Base-by-base conservation (phyloP, 257 asterid genomes). In the Solanum corneliomulleri region DNA sequence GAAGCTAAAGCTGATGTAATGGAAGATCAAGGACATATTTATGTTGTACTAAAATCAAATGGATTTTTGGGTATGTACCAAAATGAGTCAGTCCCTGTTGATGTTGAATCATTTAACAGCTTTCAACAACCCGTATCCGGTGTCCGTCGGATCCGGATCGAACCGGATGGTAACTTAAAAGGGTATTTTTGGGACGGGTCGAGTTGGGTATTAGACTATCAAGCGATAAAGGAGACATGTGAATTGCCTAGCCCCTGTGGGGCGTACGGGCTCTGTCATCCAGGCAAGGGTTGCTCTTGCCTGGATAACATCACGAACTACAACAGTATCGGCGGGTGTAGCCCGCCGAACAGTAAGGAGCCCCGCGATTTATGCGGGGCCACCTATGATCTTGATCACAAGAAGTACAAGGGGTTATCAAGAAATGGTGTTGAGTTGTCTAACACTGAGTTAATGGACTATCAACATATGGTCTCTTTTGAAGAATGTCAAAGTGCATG, bases 131-230 rank as follows among this genome's bases (percentile, higher is more conserved):
- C 90, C 15, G 82, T 87, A 4, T 45, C 94, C 37, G 98, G 98
- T 2, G 88, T 87, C 8, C 93, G 97, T 29, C 94, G 98, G 91
- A 87, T 97, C 86, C 90, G 90, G 6, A 25, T 97, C 33, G 98
- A 97, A 87, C 88, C 95, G 33, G 98, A 97, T 9, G 98, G 98
- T 1, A 94, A 97, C 37, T 81, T 97, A 1, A 94, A 92, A 70
- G 99, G 94, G 1, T 97, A 94, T 77, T 97, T 92, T 90, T 97
- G 99, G 99, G 89, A 93, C 89, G 99, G 99, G 90, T 90, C 97
- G 42, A 83, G 60, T 44, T 97, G 99, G 99, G 7, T 80, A 2
- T 9, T 92, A 52, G 99, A 97, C 64, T 97, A 94, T 71, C 88
- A 90, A 75, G 94, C 93, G 9, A 93, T 97, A 80, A 35, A 94